phyloP scores from a whole-genome alignment of 345 rosid genomes.

The Erodium maritimum region DNA sequence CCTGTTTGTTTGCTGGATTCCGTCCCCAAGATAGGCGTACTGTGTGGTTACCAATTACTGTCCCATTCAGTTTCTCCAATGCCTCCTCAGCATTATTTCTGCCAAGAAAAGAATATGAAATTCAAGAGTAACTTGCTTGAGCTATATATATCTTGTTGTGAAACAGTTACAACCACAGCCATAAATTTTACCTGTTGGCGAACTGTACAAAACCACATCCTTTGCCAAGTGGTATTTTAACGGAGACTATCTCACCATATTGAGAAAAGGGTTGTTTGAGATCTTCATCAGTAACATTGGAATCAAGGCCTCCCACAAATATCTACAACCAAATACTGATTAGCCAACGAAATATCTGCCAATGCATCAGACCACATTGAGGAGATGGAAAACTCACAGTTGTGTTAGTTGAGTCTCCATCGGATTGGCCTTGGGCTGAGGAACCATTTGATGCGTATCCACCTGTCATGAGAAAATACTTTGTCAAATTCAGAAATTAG shows the following conservation, averaged over 20 bases:
- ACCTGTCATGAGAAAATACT: conserved; percentile 22
- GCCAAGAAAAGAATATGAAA: conserved; percentile 8
- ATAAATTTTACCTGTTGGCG: conserved; percentile 49
- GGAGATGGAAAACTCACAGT: conserved; percentile 42
- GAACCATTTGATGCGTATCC: conserved; percentile 59
- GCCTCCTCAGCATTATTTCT: conserved; percentile 90
- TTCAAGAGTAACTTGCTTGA: conserved; percentile 3
- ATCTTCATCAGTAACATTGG: conserved; percentile 74
- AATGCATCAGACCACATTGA: conserved; percentile 11
- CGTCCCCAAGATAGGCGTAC: conserved; percentile 88
- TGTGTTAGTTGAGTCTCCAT: conserved; percentile 67
- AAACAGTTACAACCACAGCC: conserved; percentile 1
- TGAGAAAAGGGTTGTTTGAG: conserved; percentile 67
- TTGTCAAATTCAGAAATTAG: background rate
- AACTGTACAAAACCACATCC: conserved; percentile 95
- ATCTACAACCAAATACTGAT: conserved; percentile 41
- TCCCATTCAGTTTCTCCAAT: conserved; percentile 59
- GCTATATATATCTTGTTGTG: background rate
- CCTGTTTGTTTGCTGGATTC: conserved; percentile 75
- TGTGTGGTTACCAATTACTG: conserved; percentile 52
- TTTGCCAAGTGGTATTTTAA: conserved; percentile 82
- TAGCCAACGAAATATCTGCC: conserved; percentile 11
- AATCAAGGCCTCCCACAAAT: conserved; percentile 96
- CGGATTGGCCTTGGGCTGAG: conserved; percentile 42
- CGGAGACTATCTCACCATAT: conserved; percentile 83